Base-by-base conservation (phyloP, 768 basidiomycete genomes). In the Pleurotus citrinopileatus region DNA sequence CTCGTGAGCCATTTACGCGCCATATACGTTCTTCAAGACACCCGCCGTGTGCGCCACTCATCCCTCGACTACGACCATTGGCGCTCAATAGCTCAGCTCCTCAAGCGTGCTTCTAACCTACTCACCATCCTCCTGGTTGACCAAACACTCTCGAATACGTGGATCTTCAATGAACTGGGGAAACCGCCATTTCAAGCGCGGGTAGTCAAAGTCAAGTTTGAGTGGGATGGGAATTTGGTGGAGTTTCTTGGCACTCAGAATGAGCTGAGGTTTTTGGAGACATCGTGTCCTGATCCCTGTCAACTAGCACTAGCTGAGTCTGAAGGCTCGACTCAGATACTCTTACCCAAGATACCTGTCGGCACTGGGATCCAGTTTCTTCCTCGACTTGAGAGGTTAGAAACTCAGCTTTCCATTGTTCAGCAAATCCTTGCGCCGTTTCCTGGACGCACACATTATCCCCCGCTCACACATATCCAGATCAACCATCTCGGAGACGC, bases 331-430 rank as follows among this genome's bases (percentile, higher is more conserved):
- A 9, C 32, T 9, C 32, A 40, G 38, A 19, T 40, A n/a, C 17
- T 40, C 12, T 51, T 51, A 8, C 48, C 48, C 13, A 36, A 17
- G 10, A 36, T 51, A 12, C 48, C 48, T 9, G 22, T 51, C 8
- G 48, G 32, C 0, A 5, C 17, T 6, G 47, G 22, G 9, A 9
- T 10, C n/a, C 19, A 12, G 13, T 51, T 51, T 23, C 48, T 51
- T 4, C 48, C 34, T 10, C 19, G n/a, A 12, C 22, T 51, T 13
- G 32, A 34, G 48, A 51, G 20, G 15, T 8, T 51, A 10, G 48
- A 51, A 37, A 51, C 48, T 3, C 48, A 51, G 34, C 48, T 51
- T n/a, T 25, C 15, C 23, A 23, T 51, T 23, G 48, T 23, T n/a
- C 48, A 51, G 32, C 48, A 51, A n/a, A 15, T 51, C 13, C 29